These are phyloP conservation scores for Ophioceras dolichostomum DNA, from an alignment of 2,329 filamentous ascomycete species.

Conservation along the genomic window DNA sequence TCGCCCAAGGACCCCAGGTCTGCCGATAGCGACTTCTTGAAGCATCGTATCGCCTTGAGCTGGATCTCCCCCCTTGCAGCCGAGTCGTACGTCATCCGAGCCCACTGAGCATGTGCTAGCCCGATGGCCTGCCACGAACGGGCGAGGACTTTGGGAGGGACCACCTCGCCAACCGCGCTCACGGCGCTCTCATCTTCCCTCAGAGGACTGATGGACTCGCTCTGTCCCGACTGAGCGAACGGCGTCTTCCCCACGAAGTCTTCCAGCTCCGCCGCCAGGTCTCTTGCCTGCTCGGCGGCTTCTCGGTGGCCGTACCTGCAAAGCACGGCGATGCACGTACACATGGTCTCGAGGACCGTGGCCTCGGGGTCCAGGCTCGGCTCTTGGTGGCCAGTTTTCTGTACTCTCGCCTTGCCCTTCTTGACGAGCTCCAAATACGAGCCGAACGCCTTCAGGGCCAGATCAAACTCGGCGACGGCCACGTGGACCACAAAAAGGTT, in stretches of 20 bases:
- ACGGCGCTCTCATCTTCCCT: constrained; percentile 8
- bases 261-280: constrained; percentile 59
- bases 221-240: constrained; percentile 6
- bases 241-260: constrained; percentile 55
- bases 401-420: constrained; percentile 70
- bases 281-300: constrained; percentile 67
- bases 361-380: constrained; percentile 67
- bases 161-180: constrained; percentile 10
- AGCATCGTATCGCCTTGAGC: constrained; percentile 60
- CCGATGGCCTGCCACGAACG: constrained; percentile 76
- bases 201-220: constrained; percentile 4
- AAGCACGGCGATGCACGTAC: constrained; percentile 67
- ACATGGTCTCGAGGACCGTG: constrained; percentile 63
- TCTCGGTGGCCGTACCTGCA: constrained; percentile 68
- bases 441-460: constrained; percentile 83
- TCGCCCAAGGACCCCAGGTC: constrained; percentile 55
- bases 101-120: constrained; percentile 77
- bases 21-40: constrained; percentile 60
- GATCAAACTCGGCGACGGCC: constrained; percentile 78
- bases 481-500: constrained; percentile 82
- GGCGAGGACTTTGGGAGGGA: constrained; percentile 52
- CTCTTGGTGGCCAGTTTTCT: constrained; percentile 63
- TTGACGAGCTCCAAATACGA: constrained; percentile 84
- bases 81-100: constrained; percentile 66
- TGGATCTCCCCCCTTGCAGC: constrained; percentile 61